Evolutionary conservation across 306 rosid species (phyloP), one percentile per base, ranked within the genome.

Genomic region (Oemleria cerasiformis): DNA sequence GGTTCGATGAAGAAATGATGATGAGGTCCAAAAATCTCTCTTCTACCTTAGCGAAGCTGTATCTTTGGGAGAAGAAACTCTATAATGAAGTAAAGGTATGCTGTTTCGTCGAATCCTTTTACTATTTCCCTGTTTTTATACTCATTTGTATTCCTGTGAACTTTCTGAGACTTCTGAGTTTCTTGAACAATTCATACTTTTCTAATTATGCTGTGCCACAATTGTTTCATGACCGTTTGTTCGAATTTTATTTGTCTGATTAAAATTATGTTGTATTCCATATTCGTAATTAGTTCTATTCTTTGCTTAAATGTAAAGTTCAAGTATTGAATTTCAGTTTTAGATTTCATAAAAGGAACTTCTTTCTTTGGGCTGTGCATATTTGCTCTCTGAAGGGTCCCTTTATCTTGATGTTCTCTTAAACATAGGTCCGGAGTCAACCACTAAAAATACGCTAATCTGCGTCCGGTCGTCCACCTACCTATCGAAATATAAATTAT

Each of bases 41-140:
- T 54, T 84, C 96, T 30, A 95, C 97, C 3, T 84, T 95, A 67
- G 92, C 83, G 47, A 95, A 95, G 87, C 77, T 95, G 53, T 77
- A 81, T 81, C 94, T 95, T 42, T 95, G 99, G 97, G 99, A 95
- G 86, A 95, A 89, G 97, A 95, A 95, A 74, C 97, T 95, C 71
- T 88, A 72, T 55, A 60, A 83, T 59, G 97, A 95, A 88, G 99
- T 95, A 48, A 95, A 95, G 87, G 99, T 91, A 76, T 79, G 77
- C 19, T 69, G 45, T 58, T 68, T 80, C 34, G 63, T 19, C 71
- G 17, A 42, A 71, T 17, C 73, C 66, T 21, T 63, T 42, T 58
- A 47, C 48, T 38, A 47, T 16, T 7, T 65, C 12, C 10, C 12
- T 7, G 11, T 55, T 63, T 79, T 1, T 11, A 17, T 69, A n/a